Base-by-base conservation (phyloP, 495 filamentous ascomycete genomes). In the Parmelia sp. region DNA sequence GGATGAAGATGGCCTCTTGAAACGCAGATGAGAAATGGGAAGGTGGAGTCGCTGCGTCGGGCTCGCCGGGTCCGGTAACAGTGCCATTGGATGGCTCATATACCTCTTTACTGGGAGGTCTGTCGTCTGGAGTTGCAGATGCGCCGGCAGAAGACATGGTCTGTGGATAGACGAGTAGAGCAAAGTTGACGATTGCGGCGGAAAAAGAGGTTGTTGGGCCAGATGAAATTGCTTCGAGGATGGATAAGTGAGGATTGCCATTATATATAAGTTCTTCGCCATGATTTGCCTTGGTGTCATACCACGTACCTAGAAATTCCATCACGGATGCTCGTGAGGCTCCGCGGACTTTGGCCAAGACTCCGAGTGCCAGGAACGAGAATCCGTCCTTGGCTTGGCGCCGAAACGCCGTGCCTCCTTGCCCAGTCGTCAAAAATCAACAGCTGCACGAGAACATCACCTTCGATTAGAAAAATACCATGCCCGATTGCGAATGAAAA, bases 1-100 rank as follows among this genome's bases (percentile, higher is more conserved):
- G 49, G 37, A 72, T 72, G 19, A 72, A 72, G 45, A 72, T 4
- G 5, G 58, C 69, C 29, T 72, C 69, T 55, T 44, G 61, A 15
- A 63, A 40, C 15, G 61, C 19, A 36, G 61, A 63, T 14, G 44
- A 36, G 33, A 63, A 56, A 7, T 55, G n/a, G 12, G 47, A 57
- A 7, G 44, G 27, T 37, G 19, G 31, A 51, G 23, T 10, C 19
- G 61, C 36, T 14, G 56, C 35, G 23, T 57, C 53, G 8, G 42
- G 42, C 42, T 56, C 53, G 27, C 53, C 53, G 31, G 53, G 27
- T 56, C 55, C 55, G 29, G 17, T 17, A 37, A 21, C 14, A 10
- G 29, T 19, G 55, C 21, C 35, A 33, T 57, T 25, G 35, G 27
- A n/a, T 35, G 1, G 27, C n/a, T 33, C 55, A 23, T 27, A 21